Percentiles rank a stretch among this genome's conserved stretches.
phyloP scores from a whole-genome alignment of 2,329 filamentous ascomycete species.

The Emergomyces orientalis region DNA sequence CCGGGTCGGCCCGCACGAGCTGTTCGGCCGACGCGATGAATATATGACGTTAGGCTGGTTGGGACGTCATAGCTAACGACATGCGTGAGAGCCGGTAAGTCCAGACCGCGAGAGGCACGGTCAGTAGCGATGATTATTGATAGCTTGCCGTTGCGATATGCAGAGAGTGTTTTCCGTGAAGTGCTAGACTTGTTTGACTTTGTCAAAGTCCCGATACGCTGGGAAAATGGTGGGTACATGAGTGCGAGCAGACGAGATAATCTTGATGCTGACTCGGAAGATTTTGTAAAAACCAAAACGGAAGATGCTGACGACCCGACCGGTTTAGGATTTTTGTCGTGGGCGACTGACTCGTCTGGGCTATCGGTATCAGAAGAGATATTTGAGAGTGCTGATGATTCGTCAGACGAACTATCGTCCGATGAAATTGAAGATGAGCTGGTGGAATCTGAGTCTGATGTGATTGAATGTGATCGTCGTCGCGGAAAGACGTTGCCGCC shows the following conservation, averaged over 20 bases:
- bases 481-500: not conserved
- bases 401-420: conserved; percentile 26
- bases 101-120: conserved; percentile 83
- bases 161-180: conserved; percentile 56
- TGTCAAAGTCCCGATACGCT: conserved; percentile 59
- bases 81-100: conserved; percentile 67
- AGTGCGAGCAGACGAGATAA: conserved; percentile 69
- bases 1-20: conserved; percentile 70
- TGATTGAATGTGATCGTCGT: conserved; percentile 1
- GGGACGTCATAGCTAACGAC: conserved; percentile 94
- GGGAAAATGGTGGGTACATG: conserved; percentile 50
- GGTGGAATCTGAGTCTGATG: conserved; percentile 11
- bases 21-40: conserved; percentile 86
- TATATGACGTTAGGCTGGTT: conserved; percentile 67
- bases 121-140: conserved; percentile 82
- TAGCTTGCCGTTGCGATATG: conserved; percentile 54
- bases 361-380: conserved; percentile 21
- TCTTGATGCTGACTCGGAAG: conserved; percentile 78
- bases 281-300: conserved; percentile 79
- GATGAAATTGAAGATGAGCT: conserved; percentile 27
- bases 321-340: conserved; percentile 22
- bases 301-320: conserved; percentile 22
- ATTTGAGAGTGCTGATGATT: conserved; percentile 15
- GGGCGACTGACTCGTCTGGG: conserved; percentile 28
- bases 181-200: conserved; percentile 66